Evolutionary conservation across 2,329 filamentous ascomycete genomes (phyloP).

Genomic region (Ophiostoma ips): DNA sequence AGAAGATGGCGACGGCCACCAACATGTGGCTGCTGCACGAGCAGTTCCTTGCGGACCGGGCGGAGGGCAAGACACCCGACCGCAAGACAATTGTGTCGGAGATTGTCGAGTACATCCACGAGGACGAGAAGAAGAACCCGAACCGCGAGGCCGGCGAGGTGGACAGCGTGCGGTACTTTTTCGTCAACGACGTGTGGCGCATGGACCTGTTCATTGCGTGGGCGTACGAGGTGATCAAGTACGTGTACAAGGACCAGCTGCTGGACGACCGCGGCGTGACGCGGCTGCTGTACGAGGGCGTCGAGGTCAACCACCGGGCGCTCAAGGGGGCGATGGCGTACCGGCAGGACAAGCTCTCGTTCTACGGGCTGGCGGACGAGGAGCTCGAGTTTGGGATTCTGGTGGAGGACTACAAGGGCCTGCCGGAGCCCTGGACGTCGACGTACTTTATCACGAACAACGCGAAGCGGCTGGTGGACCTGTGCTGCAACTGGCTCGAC

Average conservation of each 20-base stretch:
- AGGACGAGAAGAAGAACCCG: slow-evolving; percentile 58
- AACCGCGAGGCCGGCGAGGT: slow-evolving; percentile 53
- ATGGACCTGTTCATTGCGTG: slow-evolving; percentile 66
- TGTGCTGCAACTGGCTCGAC: slow-evolving; percentile 41
- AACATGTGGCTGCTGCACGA: slow-evolving; percentile 75
- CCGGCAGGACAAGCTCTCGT: slow-evolving; percentile 50
- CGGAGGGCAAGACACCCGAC: slow-evolving; percentile 31
- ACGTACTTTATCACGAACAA: slow-evolving; percentile 48
- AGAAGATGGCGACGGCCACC: slow-evolving; percentile 72
- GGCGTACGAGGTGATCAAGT: slow-evolving; percentile 63
- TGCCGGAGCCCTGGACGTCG: slow-evolving; percentile 81
- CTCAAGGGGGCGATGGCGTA: slow-evolving; percentile 56
- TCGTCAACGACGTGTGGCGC: slow-evolving; percentile 59
- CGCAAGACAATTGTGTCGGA: slow-evolving; percentile 60
- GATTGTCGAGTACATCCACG: slow-evolving; percentile 61
- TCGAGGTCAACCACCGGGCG: slow-evolving; percentile 51
- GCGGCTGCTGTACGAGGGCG: slow-evolving; percentile 52
- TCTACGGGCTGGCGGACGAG: slow-evolving; percentile 62
- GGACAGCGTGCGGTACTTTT: slow-evolving; percentile 75
- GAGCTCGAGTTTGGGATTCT: slow-evolving; percentile 52
- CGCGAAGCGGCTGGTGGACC: slow-evolving; percentile 43
- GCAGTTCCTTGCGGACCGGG: slow-evolving; percentile 44
- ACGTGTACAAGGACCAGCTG: slow-evolving; percentile 48
- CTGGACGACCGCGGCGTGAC: slow-evolving; percentile 41
- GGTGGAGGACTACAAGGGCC: slow-evolving; percentile 46